A percentile compares a stretch with the other conserved stretches of the same genome.
These are phyloP conservation scores for Boletus edulis DNA, from an alignment of 768 basidiomycete species.

Conservation along the genomic window DNA sequence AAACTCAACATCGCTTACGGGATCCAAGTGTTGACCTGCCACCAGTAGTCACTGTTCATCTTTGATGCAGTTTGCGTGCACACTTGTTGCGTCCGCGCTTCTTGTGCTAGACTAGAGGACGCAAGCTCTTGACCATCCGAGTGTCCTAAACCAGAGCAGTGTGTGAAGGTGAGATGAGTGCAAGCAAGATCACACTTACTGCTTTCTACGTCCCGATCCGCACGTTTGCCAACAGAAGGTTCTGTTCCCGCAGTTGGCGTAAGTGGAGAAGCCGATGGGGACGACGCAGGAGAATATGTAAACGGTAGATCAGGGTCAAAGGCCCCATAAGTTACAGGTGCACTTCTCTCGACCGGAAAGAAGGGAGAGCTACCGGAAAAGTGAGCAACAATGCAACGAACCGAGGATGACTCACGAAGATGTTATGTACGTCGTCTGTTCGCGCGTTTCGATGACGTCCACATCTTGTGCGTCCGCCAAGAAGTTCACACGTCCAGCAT, in stretches of 20 bases:
- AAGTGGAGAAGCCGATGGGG: neutral
- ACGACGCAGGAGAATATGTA: neutral
- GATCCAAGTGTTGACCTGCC: neutral
- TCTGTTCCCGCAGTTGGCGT: neutral
- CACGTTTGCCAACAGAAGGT: neutral
- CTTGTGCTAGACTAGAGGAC: neutral
- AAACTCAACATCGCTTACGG: constrained; percentile 1
- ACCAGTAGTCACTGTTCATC: neutral
- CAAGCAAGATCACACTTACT: neutral
- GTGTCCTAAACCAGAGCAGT: neutral
- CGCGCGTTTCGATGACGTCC: neutral
- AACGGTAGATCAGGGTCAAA: neutral
- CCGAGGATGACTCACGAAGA: constrained; percentile 1
- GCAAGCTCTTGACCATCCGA: neutral
- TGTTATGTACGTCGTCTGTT: neutral
- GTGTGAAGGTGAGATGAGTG: neutral
- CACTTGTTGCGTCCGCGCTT: neutral
- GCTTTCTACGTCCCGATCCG: neutral
- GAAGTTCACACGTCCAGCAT: neutral
- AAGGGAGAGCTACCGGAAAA: neutral
- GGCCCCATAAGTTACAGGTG: no score
- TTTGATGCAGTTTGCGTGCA: neutral
- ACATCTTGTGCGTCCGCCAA: neutral
- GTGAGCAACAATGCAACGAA: neutral
- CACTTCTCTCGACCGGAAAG: neutral